phyloP scores from a whole-genome alignment of 352 stramenopile species.

The Phytopythium delawarense region DNA sequence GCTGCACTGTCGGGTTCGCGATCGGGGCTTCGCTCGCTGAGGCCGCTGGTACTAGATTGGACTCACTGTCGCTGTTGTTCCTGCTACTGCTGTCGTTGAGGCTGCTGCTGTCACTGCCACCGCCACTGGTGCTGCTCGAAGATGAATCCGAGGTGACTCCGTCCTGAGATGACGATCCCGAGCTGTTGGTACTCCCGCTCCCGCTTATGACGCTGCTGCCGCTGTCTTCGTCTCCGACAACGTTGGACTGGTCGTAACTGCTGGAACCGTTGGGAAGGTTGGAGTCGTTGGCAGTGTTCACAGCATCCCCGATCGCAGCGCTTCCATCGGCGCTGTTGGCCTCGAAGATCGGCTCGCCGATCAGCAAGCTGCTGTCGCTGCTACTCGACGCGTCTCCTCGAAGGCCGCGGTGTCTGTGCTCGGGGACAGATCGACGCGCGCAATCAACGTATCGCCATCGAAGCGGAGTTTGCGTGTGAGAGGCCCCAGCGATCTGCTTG shows the following conservation, averaged over 20 bases:
- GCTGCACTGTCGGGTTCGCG: neutral
- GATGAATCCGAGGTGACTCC: neutral
- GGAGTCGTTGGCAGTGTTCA: neutral
- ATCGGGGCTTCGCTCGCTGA: neutral
- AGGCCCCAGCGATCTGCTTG: neutral
- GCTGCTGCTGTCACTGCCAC: slow-evolving; percentile 2
- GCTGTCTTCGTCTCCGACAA: neutral
- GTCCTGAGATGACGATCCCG: neutral
- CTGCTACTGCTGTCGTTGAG: slow-evolving; percentile 4
- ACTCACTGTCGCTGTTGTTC: neutral
- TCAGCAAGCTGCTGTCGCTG: neutral
- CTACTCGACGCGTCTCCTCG: neutral
- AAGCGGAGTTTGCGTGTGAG: slow-evolving; percentile 6
- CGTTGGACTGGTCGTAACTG: neutral
- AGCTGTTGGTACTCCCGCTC: neutral
- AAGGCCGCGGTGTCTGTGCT: neutral
- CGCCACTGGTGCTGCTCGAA: neutral
- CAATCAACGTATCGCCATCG: slow-evolving; percentile 24
- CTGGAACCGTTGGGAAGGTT: neutral
- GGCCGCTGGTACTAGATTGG: neutral
- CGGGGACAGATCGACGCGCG: neutral
- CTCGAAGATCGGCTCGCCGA: neutral
- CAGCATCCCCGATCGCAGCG: neutral
- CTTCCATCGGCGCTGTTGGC: neutral
- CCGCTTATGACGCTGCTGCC: neutral